Evolutionary conservation across 139 green algal genomes (phyloP).

Genomic region (Haematococcus sp.): DNA sequence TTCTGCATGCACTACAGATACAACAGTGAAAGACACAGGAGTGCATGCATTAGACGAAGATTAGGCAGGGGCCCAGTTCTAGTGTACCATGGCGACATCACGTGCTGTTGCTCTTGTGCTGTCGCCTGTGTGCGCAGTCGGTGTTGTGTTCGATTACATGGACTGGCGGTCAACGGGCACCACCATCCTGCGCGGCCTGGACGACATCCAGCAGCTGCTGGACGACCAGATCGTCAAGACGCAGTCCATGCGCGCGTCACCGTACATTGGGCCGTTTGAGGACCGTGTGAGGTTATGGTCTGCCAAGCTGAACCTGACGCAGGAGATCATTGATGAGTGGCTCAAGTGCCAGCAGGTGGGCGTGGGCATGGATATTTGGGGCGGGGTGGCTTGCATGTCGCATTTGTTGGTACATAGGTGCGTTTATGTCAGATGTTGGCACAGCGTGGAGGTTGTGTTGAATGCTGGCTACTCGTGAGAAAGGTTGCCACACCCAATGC

Average conservation of each 20-base stretch:
- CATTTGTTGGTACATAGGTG: neutral
- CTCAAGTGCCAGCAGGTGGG: slow-evolving; percentile 63
- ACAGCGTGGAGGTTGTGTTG: too few relatives aligned
- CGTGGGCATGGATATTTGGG: slow-evolving; percentile 16
- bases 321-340: slow-evolving; percentile 82
- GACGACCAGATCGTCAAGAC: slow-evolving; percentile 77
- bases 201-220: slow-evolving; percentile 75
- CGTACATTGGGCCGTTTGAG: slow-evolving; percentile 61
- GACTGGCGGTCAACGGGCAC: slow-evolving; percentile 66
- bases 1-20: too few relatives aligned
- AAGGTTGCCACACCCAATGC: too few relatives aligned
- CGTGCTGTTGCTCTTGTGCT: too few relatives aligned
- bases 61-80: too few relatives aligned
- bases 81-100: too few relatives aligned
- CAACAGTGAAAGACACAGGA: too few relatives aligned
- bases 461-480: too few relatives aligned
- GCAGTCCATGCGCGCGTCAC: slow-evolving; percentile 74
- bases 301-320: slow-evolving; percentile 58
- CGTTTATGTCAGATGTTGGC: slow-evolving; percentile 1
- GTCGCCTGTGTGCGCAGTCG: slow-evolving; percentile 21
- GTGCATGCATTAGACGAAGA: too few relatives aligned
- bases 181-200: slow-evolving; percentile 56
- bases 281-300: slow-evolving; percentile 67
- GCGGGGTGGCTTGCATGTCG: too few relatives aligned
- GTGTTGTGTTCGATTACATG: slow-evolving; percentile 62